Evolutionary conservation across 495 filamentous ascomycete species (phyloP).

Genomic region (Jackrogersella multiformis): DNA sequence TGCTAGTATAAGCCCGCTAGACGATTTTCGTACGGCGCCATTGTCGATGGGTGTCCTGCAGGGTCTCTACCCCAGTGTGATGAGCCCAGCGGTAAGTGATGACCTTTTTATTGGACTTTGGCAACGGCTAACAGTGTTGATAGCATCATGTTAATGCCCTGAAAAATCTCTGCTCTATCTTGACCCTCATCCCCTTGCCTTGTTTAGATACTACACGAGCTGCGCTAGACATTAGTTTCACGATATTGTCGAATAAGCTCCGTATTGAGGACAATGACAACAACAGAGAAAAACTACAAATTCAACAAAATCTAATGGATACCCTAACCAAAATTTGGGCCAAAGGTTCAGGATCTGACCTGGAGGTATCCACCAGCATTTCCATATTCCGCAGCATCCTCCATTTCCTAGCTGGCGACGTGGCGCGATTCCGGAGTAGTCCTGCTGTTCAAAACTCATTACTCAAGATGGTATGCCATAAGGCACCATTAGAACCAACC

Average conservation of each 20-base stretch:
- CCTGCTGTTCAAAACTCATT: slow-evolving; percentile 26
- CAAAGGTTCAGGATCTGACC: background rate
- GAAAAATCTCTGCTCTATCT: slow-evolving; percentile 15
- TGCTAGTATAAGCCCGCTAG: slow-evolving; percentile 21
- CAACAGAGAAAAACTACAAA: slow-evolving; percentile 5
- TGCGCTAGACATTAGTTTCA: slow-evolving; percentile 32
- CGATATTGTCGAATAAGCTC: slow-evolving; percentile 43
- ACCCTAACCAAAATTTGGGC: slow-evolving; percentile 4
- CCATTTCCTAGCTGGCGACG: slow-evolving; percentile 43
- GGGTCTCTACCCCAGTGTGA: slow-evolving; percentile 52
- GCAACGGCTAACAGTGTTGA: slow-evolving; percentile 3
- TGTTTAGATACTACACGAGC: slow-evolving; percentile 31
- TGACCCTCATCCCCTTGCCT: slow-evolving; percentile 1
- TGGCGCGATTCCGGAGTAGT: slow-evolving; percentile 31
- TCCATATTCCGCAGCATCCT: slow-evolving; percentile 39
- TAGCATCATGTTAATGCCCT: slow-evolving; percentile 34
- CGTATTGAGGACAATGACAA: slow-evolving; percentile 14
- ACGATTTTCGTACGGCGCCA: slow-evolving; percentile 36
- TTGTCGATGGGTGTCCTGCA: slow-evolving; percentile 56
- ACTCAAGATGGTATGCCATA: slow-evolving; percentile 28
- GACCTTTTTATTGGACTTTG: no score
- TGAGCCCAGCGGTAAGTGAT: slow-evolving; percentile 49
- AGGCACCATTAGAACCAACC: slow-evolving; percentile 17
- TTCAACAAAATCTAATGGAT: slow-evolving; percentile 13
- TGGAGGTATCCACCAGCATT: background rate